A percentile compares a stretch with the other conserved stretches of the same genome.
Evolutionary conservation across 192 early-diverging fungal genomes (phyloP).

Genomic region (Backusella tuberculispora): DNA sequence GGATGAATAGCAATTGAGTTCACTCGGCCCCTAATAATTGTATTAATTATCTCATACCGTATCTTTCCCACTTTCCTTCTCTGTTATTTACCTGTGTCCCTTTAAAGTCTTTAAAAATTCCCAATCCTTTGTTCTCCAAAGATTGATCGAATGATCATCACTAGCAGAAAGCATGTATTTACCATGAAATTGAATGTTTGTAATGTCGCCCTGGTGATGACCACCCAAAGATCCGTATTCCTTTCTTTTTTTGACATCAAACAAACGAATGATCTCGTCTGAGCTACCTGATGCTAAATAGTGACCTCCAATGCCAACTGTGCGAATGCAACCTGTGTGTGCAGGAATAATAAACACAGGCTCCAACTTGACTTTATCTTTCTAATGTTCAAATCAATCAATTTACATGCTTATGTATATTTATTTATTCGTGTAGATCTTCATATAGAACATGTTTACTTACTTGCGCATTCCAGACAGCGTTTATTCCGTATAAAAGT

Average conservation of each 20-base stretch:
- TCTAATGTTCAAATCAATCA: not conserved
- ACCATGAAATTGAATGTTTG: constrained; percentile 79
- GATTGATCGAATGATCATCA: constrained; percentile 87
- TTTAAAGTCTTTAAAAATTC: constrained; percentile 89
- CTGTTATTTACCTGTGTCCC: constrained; percentile 65
- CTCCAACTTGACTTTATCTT: constrained; percentile 49
- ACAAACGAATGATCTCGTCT: constrained; percentile 91
- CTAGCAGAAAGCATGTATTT: constrained; percentile 88
- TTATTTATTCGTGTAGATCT: too few species aligned
- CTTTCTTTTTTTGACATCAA: constrained; percentile 83
- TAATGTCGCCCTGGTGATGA: constrained; percentile 93
- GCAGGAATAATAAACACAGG: constrained; percentile 95
- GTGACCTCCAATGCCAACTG: constrained; percentile 73
- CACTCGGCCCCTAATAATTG: constrained; percentile 62
- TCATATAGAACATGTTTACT: not conserved
- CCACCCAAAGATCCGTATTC: constrained; percentile 87
- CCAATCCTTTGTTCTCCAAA: constrained; percentile 97
- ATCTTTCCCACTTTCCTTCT: not conserved
- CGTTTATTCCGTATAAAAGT: constrained; percentile 92
- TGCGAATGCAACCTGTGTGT: constrained; percentile 93
- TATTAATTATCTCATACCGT: not conserved
- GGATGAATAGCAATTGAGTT: constrained; percentile 91
- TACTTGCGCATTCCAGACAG: constrained; percentile 50
- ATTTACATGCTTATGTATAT: too few species aligned
- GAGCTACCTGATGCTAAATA: constrained; percentile 94